Evolutionary conservation across 164 flowering plant species (phyloP).

Genomic region (Hamamelis virginiana): DNA sequence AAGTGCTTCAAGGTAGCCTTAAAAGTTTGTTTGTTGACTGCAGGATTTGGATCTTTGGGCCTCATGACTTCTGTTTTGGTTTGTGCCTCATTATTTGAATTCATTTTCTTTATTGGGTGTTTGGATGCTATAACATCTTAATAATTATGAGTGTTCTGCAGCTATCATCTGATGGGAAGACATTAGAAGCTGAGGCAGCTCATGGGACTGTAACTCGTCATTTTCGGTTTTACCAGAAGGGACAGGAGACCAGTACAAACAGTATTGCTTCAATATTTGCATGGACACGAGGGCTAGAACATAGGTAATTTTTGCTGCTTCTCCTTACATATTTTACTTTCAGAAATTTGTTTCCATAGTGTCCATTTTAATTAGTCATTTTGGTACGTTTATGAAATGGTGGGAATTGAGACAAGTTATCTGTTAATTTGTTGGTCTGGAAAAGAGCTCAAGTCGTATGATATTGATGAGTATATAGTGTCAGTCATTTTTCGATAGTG

Average conservation of each 20-base stretch:
- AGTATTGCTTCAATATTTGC: constrained; percentile 99
- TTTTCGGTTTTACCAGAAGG: constrained; percentile 82
- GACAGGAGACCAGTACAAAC: constrained; percentile 97
- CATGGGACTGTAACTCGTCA: constrained; percentile 99
- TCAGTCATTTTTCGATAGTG: background rate
- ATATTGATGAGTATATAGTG: background rate
- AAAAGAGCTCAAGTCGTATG: background rate
- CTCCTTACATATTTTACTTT: background rate
- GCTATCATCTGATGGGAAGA: constrained; percentile 95
- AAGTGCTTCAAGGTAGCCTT: background rate
- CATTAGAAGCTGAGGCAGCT: constrained; percentile 97
- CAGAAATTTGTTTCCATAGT: background rate
- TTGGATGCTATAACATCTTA: background rate
- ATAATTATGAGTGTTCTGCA: constrained; percentile 24
- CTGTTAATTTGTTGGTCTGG: background rate
- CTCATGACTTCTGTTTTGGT: constrained; percentile 95
- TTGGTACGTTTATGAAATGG: background rate
- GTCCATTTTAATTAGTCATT: background rate
- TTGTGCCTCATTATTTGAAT: constrained; percentile 17
- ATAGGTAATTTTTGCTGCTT: constrained; percentile 46
- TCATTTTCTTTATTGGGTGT: background rate
- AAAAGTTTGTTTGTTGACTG: constrained; percentile 13
- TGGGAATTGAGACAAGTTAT: background rate
- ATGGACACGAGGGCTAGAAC: constrained; percentile 92
- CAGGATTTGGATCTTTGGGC: constrained; percentile 97